These are phyloP conservation scores for Scleroderma bovista DNA, from an alignment of 768 basidiomycete species.

Conservation along the genomic window DNA sequence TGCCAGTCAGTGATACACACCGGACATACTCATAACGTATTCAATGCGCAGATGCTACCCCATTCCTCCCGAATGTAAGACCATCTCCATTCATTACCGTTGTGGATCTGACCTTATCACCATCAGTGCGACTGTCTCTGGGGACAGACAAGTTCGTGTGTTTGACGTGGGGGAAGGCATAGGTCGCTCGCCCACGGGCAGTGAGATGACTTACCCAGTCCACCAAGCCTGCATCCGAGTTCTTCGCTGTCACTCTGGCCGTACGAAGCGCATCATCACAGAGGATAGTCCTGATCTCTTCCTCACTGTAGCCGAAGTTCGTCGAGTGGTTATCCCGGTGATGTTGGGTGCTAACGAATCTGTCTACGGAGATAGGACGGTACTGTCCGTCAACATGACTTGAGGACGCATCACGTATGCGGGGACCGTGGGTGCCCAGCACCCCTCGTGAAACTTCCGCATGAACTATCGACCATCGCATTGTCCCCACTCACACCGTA, in stretches of 20 bases:
- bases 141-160: slow-evolving; percentile 71
- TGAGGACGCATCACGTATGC: slow-evolving; percentile 69
- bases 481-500: slow-evolving; percentile 76
- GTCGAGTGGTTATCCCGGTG: slow-evolving; percentile 11
- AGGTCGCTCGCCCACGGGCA: slow-evolving; percentile 32
- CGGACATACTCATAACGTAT: slow-evolving; percentile 81
- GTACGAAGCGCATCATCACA: slow-evolving; percentile 76
- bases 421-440: slow-evolving; percentile 51
- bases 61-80: slow-evolving; percentile 72
- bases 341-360: slow-evolving; percentile 12
- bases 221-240: slow-evolving; percentile 46
- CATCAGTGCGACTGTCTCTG: slow-evolving; percentile 63
- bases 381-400: slow-evolving; percentile 81
- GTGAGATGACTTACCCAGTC: slow-evolving; percentile 42
- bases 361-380: slow-evolving; percentile 56
- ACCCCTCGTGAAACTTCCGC: slow-evolving; percentile 59
- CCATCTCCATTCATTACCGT: slow-evolving; percentile 9
- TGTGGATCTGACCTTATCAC: neutral
- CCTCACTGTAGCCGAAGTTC: slow-evolving; percentile 73
- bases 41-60: slow-evolving; percentile 77
- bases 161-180: slow-evolving; percentile 57
- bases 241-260: slow-evolving; percentile 62
- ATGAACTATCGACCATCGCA: slow-evolving; percentile 67
- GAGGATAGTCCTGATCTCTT: slow-evolving; percentile 76
- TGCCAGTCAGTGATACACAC: slow-evolving; percentile 69